Base-by-base conservation (phyloP, 2,329 filamentous ascomycete species). In the Aspergillus ochraceus region DNA sequence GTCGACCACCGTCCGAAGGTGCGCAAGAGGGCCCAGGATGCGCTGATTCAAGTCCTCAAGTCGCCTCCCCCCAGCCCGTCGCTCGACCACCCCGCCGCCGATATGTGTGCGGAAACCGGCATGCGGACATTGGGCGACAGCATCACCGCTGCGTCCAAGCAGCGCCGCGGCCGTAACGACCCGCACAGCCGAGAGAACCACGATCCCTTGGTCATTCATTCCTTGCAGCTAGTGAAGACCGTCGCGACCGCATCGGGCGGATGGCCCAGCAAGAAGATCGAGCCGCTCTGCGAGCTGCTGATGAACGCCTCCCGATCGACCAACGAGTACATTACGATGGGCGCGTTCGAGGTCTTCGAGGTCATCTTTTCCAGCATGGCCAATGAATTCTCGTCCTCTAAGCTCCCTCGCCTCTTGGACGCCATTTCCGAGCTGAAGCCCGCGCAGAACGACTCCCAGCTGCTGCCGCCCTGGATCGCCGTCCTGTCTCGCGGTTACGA, bases 191-290 rank as follows among this genome's bases (percentile, higher is more conserved):
- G 79, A 60, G 79, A 81, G 51, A 82, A 82, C 58, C 86, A 92
- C 70, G 92, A 96, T 63, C 93, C 95, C 2, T 87, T 87, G 30
- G 82, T 98, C 54, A 96, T 98, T 66, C 95, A 98, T 73, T 90
- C 93, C 2, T 81, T 99, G 63, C 94, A 99, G 71, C 81, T 99
- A 57, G 89, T 97, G 65, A 97, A 96, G 82, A 90, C 91, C 0
- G 86, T 99, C 61, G 92, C 95, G 0, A 84, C 86, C 3, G 92
- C 91, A 5, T 94, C 92, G 60, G 91, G 92, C 46, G 95, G 95
- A 54, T 99, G 95, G 95, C 95, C 95, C 0, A 97, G 90, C 80
- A 92, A 90, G 80, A 97, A 96, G 79, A 96, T 97, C 57, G 95
- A 99, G 77, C 83, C 89, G 2, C 81, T 99, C 36, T 97, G 93